Evolutionary conservation across 768 basidiomycete genomes (phyloP).

Genomic region (Suillus plorans): DNA sequence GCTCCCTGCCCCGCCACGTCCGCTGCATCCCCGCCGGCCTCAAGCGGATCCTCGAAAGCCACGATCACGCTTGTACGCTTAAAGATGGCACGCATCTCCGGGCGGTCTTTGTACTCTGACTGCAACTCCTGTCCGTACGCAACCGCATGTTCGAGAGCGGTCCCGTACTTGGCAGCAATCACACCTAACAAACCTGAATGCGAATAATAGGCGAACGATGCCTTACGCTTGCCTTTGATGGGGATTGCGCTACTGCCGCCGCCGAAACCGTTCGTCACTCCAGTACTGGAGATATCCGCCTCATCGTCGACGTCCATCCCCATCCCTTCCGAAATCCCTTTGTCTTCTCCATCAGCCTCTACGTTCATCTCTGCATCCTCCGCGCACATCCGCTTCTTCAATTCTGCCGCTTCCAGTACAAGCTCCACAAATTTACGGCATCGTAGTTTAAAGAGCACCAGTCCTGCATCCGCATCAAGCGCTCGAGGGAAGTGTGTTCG

Average conservation of each 20-base stretch:
- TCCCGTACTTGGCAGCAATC: slow-evolving; percentile 46
- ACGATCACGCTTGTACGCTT: slow-evolving; percentile 78
- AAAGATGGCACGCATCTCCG: slow-evolving; percentile 65
- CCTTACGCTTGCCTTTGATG: slow-evolving; percentile 29
- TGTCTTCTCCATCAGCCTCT: slow-evolving; percentile 36
- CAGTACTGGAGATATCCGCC: slow-evolving; percentile 22
- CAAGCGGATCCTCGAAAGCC: slow-evolving; percentile 74
- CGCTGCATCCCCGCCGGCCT: slow-evolving; percentile 62
- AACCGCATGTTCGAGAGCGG: slow-evolving; percentile 64
- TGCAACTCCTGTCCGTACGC: slow-evolving; percentile 72
- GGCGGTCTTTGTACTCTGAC: slow-evolving; percentile 63
- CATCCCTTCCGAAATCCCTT: slow-evolving; percentile 41
- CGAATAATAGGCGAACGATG: slow-evolving; percentile 28
- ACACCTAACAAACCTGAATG: slow-evolving; percentile 22
- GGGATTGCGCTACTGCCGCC: slow-evolving; percentile 25
- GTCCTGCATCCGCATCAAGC: slow-evolving; percentile 62
- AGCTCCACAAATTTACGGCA: slow-evolving; percentile 88
- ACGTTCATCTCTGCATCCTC: slow-evolving; percentile 35
- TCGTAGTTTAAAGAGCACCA: slow-evolving; percentile 78
- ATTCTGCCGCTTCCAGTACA: slow-evolving; percentile 66
- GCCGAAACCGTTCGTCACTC: slow-evolving; percentile 12
- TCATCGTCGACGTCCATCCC: slow-evolving; percentile 59
- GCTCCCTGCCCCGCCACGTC: slow-evolving; percentile 70
- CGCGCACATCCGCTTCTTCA: slow-evolving; percentile 60
- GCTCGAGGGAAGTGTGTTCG: slow-evolving; percentile 59